A percentile compares a stretch with the other conserved stretches of the same genome.
phyloP scores from a whole-genome alignment of 352 stramenopile species.

The Achlya hypogyna region DNA sequence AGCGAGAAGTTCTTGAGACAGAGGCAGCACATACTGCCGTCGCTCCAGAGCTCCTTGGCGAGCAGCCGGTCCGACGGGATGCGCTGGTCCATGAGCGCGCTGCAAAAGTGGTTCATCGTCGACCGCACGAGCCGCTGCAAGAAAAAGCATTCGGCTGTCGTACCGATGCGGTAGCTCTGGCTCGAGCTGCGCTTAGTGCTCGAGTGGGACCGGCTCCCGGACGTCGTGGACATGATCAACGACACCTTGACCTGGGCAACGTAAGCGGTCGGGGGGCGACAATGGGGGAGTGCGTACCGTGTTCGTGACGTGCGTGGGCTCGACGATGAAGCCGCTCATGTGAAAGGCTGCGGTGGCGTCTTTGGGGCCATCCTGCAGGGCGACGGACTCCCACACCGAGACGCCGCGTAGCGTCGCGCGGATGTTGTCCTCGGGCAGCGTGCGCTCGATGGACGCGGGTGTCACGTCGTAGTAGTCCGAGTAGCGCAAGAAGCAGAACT shows the following conservation, averaged over 20 bases:
- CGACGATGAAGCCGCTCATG: conserved; percentile 10
- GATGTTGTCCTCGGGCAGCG: background rate
- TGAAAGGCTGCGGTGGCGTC: background rate
- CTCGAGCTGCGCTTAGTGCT: background rate
- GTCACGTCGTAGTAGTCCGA: background rate
- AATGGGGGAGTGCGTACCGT: background rate
- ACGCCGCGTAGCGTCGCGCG: background rate
- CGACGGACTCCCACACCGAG: conserved; percentile 6
- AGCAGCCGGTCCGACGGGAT: background rate
- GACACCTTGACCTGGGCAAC: conserved; percentile 1
- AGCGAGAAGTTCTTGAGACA: conserved; percentile 56
- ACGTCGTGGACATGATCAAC: background rate
- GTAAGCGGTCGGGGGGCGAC: background rate
- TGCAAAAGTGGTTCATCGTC: background rate
- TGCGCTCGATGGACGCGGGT: background rate
- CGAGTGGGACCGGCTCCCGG: background rate
- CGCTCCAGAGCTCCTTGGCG: conserved; percentile 2
- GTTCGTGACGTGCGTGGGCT: background rate
- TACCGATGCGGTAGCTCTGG: background rate
- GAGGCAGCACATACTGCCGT: conserved; percentile 18
- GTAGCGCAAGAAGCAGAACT: conserved; percentile 2
- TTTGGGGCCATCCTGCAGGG: background rate
- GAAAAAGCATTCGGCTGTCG: conserved; percentile 4
- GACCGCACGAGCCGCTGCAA: conserved; percentile 2
- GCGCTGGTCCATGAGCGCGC: conserved; percentile 7